Percentiles rank a stretch among this genome's conserved stretches.
Evolutionary conservation across 2,329 filamentous ascomycete genomes (phyloP).

Genomic region (Aureobasidium zeae): DNA sequence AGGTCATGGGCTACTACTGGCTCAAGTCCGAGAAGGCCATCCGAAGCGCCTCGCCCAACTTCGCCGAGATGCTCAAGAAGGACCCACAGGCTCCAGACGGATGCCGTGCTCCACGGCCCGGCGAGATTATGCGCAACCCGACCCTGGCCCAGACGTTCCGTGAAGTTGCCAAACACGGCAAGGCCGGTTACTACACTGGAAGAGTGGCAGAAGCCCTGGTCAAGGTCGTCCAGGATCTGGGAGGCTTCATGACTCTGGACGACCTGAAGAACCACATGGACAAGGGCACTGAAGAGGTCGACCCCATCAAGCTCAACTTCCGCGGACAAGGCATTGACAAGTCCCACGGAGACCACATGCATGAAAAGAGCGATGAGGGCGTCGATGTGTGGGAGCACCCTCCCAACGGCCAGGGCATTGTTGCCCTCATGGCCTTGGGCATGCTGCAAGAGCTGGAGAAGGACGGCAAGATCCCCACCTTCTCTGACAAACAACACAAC

Average conservation of each 20-base stretch:
- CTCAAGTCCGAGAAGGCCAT: slow-evolving; percentile 52
- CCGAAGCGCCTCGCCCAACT: slow-evolving; percentile 71
- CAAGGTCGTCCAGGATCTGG: slow-evolving; percentile 64
- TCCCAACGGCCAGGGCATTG: slow-evolving; percentile 91
- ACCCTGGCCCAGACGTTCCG: slow-evolving; percentile 74
- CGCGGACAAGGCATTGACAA: slow-evolving; percentile 52
- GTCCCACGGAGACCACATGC: slow-evolving; percentile 36
- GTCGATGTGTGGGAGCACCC: slow-evolving; percentile 94
- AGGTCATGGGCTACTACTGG: slow-evolving; percentile 68
- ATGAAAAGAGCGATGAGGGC: slow-evolving; percentile 40
- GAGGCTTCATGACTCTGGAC: slow-evolving; percentile 67
- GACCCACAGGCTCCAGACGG: slow-evolving; percentile 60
- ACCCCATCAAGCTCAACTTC: slow-evolving; percentile 76
- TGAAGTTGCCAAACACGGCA: slow-evolving; percentile 67
- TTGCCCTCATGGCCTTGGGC: slow-evolving; percentile 87
- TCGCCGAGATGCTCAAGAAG: slow-evolving; percentile 73
- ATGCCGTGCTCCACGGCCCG: slow-evolving; percentile 62
- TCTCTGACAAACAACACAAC: slow-evolving; percentile 67
- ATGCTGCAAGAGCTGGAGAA: slow-evolving; percentile 81
- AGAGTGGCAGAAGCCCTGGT: slow-evolving; percentile 72
- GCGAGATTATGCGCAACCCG: slow-evolving; percentile 84
- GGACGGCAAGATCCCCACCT: slow-evolving; percentile 62
- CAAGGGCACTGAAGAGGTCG: slow-evolving; percentile 65
- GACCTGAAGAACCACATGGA: slow-evolving; percentile 72
- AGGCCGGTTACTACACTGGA: slow-evolving; percentile 84